These are phyloP conservation scores for Eucalyptus coolabah DNA, from an alignment of 345 rosid genomes.

Conservation along the genomic window DNA sequence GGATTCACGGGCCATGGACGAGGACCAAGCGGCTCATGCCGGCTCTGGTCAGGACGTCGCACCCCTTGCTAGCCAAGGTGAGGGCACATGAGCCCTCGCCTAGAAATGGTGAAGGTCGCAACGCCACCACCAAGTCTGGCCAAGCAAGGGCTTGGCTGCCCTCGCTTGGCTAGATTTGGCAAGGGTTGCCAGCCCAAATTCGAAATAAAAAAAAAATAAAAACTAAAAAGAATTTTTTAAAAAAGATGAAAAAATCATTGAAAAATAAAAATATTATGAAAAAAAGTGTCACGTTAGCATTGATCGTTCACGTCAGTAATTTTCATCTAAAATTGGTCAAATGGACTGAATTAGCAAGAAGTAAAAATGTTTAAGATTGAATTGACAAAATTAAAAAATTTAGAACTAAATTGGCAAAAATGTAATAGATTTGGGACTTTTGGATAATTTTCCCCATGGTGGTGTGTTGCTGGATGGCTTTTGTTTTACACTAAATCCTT, in stretches of 20 bases:
- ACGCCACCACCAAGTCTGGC: too few species aligned
- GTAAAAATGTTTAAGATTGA: accelerated
- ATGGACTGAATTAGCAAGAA: too few species aligned
- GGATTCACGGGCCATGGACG: accelerated
- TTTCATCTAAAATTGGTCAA: accelerated
- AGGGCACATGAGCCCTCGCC: accelerated
- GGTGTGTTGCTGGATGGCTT: not conserved
- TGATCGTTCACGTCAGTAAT: accelerated
- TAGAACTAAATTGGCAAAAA: accelerated
- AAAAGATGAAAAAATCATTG: accelerated
- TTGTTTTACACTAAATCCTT: not conserved
- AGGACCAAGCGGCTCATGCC: accelerated
- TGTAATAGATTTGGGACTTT: accelerated
- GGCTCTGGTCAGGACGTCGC: accelerated
- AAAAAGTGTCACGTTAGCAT: accelerated
- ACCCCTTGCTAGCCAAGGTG: accelerated
- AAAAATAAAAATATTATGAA: too few species aligned
- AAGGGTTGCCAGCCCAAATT: accelerated
- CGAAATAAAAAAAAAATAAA: too few species aligned
- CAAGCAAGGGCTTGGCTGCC: accelerated
- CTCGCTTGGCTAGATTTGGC: too few species aligned
- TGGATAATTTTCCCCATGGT: too few species aligned
- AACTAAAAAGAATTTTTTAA: too few species aligned
- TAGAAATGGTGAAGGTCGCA: too few species aligned
- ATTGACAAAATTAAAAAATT: too few species aligned